Percentiles rank a stretch among this genome's conserved stretches.
These are phyloP conservation scores for Suillus paluster DNA, from an alignment of 768 basidiomycete genomes.

Conservation along the genomic window DNA sequence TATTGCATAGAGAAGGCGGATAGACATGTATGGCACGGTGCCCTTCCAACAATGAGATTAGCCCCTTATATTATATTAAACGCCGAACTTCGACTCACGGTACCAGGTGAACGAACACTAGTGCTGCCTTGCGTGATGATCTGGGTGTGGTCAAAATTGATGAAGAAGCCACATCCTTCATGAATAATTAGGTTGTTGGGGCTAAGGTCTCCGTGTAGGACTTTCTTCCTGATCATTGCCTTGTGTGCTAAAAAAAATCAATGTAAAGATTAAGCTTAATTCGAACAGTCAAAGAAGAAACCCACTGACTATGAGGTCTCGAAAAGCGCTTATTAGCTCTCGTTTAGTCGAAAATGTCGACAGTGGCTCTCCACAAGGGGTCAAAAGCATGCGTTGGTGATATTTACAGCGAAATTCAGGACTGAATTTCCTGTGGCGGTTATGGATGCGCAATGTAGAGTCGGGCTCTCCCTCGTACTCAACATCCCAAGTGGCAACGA, in stretches of 20 bases:
- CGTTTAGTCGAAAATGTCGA: neutral
- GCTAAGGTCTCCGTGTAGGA: neutral
- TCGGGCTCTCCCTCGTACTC: neutral
- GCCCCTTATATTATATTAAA: neutral
- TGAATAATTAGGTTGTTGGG: neutral
- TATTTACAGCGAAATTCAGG: neutral
- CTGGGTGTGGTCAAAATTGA: neutral
- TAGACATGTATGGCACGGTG: neutral
- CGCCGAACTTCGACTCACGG: neutral
- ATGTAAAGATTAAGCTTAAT: neutral
- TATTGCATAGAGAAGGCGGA: neutral
- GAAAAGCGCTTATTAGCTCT: neutral
- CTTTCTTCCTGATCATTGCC: neutral
- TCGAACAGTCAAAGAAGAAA: neutral
- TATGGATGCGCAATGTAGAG: neutral
- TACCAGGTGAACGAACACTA: neutral
- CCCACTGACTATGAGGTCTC: neutral
- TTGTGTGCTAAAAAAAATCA: neutral
- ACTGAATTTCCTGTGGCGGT: neutral
- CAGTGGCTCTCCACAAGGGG: neutral
- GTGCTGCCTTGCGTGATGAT: neutral
- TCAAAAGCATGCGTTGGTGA: neutral
- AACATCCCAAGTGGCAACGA: too few relatives aligned
- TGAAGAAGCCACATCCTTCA: neutral
- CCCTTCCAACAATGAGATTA: neutral